Evolutionary conservation across 192 early-diverging fungal genomes (phyloP).

Genomic region (Geosiphon pyriformis): DNA sequence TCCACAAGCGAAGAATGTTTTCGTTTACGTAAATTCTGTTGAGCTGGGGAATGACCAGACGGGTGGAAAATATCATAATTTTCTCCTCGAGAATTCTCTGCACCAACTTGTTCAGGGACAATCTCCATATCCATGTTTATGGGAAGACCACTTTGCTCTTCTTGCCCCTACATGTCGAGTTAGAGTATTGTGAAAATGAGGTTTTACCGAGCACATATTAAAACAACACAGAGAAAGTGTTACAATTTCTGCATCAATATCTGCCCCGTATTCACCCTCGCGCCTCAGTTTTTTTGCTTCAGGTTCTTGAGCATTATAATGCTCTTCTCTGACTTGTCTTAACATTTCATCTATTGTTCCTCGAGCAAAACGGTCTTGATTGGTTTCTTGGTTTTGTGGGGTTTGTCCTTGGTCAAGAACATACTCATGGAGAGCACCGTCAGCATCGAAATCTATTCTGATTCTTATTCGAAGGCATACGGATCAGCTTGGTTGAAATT

Average conservation of each 20-base stretch:
- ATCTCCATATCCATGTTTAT: neutral
- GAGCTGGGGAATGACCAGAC: neutral
- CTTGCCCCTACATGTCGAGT: neutral
- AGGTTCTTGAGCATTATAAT: neutral
- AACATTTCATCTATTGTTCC: neutral
- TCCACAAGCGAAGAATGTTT: neutral
- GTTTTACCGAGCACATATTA: neutral
- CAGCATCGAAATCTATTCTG: conserved; percentile 17
- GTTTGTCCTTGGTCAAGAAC: neutral
- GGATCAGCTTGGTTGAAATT: too few relatives aligned
- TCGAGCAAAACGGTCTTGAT: neutral
- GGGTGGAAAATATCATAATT: neutral
- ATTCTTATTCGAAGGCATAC: conserved; percentile 18
- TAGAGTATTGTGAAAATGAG: neutral
- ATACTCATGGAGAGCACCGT: conserved; percentile 18
- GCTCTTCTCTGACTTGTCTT: conserved; percentile 12
- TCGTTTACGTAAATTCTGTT: conserved; percentile 5
- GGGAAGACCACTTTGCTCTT: too few relatives aligned
- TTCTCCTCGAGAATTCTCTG: neutral
- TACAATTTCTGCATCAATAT: conserved; percentile 1
- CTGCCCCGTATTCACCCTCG: neutral
- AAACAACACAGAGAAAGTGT: neutral
- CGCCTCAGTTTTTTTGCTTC: neutral
- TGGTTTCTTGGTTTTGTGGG: neutral
- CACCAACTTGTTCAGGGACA: neutral